Conservation (phyloP, 148 eudicot species). For the Chenopodium album region DNA sequence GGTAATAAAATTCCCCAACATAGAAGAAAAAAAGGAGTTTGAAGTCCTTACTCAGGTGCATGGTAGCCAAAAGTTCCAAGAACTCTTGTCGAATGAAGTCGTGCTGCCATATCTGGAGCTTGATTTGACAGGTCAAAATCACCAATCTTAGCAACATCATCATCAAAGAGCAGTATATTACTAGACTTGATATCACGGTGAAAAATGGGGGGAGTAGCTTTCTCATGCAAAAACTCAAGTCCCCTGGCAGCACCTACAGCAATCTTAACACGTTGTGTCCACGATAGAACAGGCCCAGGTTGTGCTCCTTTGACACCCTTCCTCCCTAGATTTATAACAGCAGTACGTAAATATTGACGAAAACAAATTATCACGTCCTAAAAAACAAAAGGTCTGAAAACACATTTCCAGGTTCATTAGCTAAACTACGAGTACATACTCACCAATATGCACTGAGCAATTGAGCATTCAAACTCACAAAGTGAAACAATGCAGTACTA, state of each 20-base stretch:
- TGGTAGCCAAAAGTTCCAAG: slow-evolving; percentile 91
- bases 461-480: not conserved
- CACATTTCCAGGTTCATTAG: not conserved
- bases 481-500: not conserved
- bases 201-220: slow-evolving; percentile 57
- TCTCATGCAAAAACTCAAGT: slow-evolving; percentile 87
- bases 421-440: not conserved
- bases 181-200: slow-evolving; percentile 87
- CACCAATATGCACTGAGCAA: too few relatives aligned
- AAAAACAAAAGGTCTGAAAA: not conserved
- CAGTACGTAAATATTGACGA: not conserved
- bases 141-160: slow-evolving; percentile 74
- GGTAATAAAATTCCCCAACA: not conserved
- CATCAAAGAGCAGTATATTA: slow-evolving; percentile 84
- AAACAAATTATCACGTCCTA: not conserved
- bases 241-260: slow-evolving; percentile 88
- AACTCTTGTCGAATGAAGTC: slow-evolving; percentile 85
- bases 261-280: slow-evolving; percentile 81
- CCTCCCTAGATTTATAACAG: slow-evolving; percentile 43
- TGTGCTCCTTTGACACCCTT: slow-evolving; percentile 94
- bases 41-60: slow-evolving; percentile 77
- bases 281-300: slow-evolving; percentile 79
- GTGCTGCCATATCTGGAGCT: slow-evolving; percentile 92
- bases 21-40: not conserved
- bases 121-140: slow-evolving; percentile 84